Base-by-base conservation (phyloP, 23 red algal genomes). In the Gracilariopsis chorda region DNA sequence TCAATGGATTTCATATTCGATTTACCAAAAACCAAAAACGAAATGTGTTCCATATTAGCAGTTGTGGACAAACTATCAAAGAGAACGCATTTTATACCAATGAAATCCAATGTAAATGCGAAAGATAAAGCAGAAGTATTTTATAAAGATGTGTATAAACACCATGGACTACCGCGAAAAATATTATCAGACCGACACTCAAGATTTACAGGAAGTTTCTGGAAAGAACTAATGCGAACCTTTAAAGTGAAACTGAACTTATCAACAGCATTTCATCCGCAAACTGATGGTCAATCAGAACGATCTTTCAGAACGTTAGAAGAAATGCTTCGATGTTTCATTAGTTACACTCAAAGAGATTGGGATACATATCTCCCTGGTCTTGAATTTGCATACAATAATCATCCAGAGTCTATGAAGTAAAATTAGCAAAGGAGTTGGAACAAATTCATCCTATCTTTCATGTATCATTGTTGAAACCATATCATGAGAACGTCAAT, bases 271-370 rank as follows among this genome's bases (percentile, higher is more conserved):
- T 84, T 84, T 1, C 59, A 84, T 42, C 80, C 52, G 12, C 80
- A 84, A 48, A 84, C 80, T 39, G 59, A 84, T 69, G 80, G 56
- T 36, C 2, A 84, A 69, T 69, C 80, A 48, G 80, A 84, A 69
- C 13, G 52, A 64, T 34, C 80, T 35, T 84, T 84, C 25, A 4
- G 37, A 35, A 70, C 58, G 46, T n/a, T 84, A 20, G 56, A 84
- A 17, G 80, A 84, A 69, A 68, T 84, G 58, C 13, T 69, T 44
- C 0, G 55, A 32, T 84, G 58, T 36, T 84, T 84, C 44, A 34
- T 84, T 4, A 69, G 41, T 51, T 84, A 65, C 14, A 84, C 1
- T 9, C 5, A 84, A 45, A 84, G 49, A 20, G 80, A 84, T 48
- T 84, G 80, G 51, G 27, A 84, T 32, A 44, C 28, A 0, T 84